These are phyloP conservation scores for Claviceps cyperi DNA, from an alignment of 2,329 filamentous ascomycete genomes.

Conservation along the genomic window DNA sequence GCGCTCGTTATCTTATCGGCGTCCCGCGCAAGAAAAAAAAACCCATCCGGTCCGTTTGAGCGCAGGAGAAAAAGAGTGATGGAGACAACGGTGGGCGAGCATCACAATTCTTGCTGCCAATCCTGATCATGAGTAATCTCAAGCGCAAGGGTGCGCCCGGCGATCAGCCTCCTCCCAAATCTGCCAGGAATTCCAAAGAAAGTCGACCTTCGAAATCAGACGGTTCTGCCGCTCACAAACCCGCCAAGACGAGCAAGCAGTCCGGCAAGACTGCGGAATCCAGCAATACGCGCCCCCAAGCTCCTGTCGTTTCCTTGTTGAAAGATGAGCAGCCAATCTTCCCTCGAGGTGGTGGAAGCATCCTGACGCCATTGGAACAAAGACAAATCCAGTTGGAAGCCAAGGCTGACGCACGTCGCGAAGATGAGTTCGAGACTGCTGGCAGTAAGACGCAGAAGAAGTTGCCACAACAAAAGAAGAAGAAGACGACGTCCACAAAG, in stretches of 20 bases:
- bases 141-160: slow-evolving; percentile 45
- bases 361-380: slow-evolving; percentile 84
- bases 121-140: slow-evolving; percentile 36
- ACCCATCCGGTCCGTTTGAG: neutral
- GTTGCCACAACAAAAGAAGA: slow-evolving; percentile 35
- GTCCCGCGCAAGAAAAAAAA: slow-evolving; percentile 11
- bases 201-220: slow-evolving; percentile 34
- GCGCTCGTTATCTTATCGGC: slow-evolving; percentile 11
- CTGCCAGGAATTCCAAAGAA: slow-evolving; percentile 30
- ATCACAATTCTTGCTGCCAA: neutral
- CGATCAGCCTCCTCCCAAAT: slow-evolving; percentile 33
- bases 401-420: slow-evolving; percentile 79
- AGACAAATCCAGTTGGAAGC: slow-evolving; percentile 94
- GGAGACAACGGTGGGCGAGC: neutral
- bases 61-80: neutral
- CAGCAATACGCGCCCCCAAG: slow-evolving; percentile 15
- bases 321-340: slow-evolving; percentile 81
- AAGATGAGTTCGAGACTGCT: slow-evolving; percentile 51
- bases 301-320: slow-evolving; percentile 29
- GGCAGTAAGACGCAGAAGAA: slow-evolving; percentile 28
- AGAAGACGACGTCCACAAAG: slow-evolving; percentile 32
- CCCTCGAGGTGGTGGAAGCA: slow-evolving; percentile 78
- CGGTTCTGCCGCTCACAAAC: slow-evolving; percentile 14
- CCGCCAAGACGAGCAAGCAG: slow-evolving; percentile 10
- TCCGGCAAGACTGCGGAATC: slow-evolving; percentile 18